These are phyloP conservation scores for Aspergillus sp. DNA, from an alignment of 2,329 filamentous ascomycete species.

Conservation along the genomic window DNA sequence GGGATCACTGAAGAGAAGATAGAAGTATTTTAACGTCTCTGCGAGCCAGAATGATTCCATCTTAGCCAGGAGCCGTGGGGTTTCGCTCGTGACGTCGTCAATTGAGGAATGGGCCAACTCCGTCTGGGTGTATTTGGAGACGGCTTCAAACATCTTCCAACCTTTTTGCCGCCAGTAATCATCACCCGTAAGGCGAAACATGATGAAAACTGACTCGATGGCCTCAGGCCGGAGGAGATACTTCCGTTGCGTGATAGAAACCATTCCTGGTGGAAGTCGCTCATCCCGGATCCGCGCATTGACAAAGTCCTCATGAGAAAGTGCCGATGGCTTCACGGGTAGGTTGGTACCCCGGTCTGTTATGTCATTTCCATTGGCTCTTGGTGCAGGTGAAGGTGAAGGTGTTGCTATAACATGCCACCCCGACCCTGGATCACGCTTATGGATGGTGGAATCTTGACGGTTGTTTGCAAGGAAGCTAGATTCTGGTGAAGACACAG, in stretches of 20 bases:
- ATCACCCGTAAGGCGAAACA: slow-evolving; percentile 70
- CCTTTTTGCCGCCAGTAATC: slow-evolving; percentile 61
- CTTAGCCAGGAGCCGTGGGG: slow-evolving; percentile 47
- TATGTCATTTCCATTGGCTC: neutral
- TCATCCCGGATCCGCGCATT: slow-evolving; percentile 36
- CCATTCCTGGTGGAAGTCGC: slow-evolving; percentile 39
- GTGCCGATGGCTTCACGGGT: slow-evolving; percentile 15
- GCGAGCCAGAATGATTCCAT: slow-evolving; percentile 74
- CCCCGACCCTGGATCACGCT: neutral
- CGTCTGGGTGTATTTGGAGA: slow-evolving; percentile 58
- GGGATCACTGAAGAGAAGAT: slow-evolving; percentile 43
- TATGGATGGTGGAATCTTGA: neutral
- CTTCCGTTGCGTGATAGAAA: slow-evolving; percentile 30
- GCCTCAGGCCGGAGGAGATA: slow-evolving; percentile 60
- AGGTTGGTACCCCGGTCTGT: slow-evolving; percentile 4
- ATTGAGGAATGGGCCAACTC: slow-evolving; percentile 62
- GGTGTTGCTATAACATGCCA: neutral
- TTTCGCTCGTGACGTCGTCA: slow-evolving; percentile 56
- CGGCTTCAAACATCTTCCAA: slow-evolving; percentile 68
- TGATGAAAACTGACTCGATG: slow-evolving; percentile 74
- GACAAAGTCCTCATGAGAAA: slow-evolving; percentile 38
- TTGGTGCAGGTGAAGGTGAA: neutral
- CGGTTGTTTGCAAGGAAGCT: neutral
- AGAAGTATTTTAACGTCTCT: slow-evolving; percentile 46
- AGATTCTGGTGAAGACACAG: neutral